Conservation (phyloP, 2,329 filamentous ascomycete genomes). For the Aspergillus sp. region DNA sequence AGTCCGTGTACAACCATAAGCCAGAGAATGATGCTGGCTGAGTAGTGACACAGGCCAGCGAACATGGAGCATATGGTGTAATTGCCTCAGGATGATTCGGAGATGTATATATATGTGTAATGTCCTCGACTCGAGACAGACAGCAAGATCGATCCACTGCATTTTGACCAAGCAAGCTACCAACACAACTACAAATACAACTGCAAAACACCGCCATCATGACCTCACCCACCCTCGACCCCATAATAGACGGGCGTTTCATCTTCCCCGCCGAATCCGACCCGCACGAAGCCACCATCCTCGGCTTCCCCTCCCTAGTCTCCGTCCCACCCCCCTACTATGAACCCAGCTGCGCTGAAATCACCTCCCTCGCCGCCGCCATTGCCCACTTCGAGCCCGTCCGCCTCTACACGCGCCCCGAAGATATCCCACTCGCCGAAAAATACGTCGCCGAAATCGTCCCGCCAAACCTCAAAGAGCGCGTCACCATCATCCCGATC, state of each 20-base stretch:
- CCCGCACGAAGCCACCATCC: conserved; percentile 7
- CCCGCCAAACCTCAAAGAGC: conserved; percentile 1
- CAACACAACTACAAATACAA: background rate
- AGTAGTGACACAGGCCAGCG: background rate
- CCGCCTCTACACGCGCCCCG: conserved; percentile 13
- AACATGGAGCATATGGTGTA: background rate
- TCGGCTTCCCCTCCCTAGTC: conserved; percentile 4
- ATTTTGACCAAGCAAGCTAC: no score
- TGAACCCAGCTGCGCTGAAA: conserved; percentile 7
- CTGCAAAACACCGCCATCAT: background rate
- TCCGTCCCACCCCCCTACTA: conserved; percentile 2
- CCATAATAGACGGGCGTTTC: background rate
- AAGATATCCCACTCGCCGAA: conserved; percentile 10
- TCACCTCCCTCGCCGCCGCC: conserved; percentile 10
- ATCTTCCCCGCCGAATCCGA: background rate
- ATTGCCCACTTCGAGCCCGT: conserved; percentile 19
- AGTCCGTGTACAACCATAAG: background rate
- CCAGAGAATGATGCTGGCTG: background rate
- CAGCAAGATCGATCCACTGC: background rate
- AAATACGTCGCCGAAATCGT: conserved; percentile 4
- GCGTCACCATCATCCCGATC: conserved; percentile 10
- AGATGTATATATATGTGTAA: background rate
- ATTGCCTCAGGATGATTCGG: background rate
- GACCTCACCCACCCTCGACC: background rate
- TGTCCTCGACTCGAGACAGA: background rate